phyloP scores from a whole-genome alignment of 306 rosid genomes.

The Castanea sativa region DNA sequence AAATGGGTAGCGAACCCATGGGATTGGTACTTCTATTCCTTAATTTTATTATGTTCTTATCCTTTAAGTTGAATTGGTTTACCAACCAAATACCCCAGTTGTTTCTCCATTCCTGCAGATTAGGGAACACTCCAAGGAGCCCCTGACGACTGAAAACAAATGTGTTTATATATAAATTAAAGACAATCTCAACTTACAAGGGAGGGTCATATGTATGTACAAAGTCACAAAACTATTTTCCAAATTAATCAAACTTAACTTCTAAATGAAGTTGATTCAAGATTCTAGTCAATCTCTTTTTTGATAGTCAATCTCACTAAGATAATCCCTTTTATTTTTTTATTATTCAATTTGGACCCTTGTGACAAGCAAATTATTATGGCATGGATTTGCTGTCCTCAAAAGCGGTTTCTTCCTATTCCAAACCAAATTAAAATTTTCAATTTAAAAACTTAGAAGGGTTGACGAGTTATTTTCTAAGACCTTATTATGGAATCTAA shows the following conservation, averaged over 20 bases:
- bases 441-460: too few relatives aligned
- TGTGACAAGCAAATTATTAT: neutral
- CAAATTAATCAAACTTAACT: too few relatives aligned
- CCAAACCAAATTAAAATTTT: too few relatives aligned
- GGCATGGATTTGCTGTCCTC: neutral
- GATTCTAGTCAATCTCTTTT: too few relatives aligned
- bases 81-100: neutral
- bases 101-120: neutral
- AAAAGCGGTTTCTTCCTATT: neutral
- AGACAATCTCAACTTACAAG: too few relatives aligned
- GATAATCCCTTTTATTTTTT: neutral
- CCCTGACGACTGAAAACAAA: too few relatives aligned
- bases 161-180: too few relatives aligned
- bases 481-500: too few relatives aligned
- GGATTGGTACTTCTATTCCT: neutral
- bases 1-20: neutral
- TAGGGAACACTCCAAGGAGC: neutral
- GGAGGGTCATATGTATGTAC: too few relatives aligned
- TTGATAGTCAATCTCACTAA: neutral
- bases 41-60: neutral
- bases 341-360: neutral
- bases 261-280: too few relatives aligned
- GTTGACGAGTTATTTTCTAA: too few relatives aligned
- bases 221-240: too few relatives aligned
- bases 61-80: neutral